phyloP scores from a whole-genome alignment of 2,329 filamentous ascomycete genomes.

The Xylariomycetidae sp. region DNA sequence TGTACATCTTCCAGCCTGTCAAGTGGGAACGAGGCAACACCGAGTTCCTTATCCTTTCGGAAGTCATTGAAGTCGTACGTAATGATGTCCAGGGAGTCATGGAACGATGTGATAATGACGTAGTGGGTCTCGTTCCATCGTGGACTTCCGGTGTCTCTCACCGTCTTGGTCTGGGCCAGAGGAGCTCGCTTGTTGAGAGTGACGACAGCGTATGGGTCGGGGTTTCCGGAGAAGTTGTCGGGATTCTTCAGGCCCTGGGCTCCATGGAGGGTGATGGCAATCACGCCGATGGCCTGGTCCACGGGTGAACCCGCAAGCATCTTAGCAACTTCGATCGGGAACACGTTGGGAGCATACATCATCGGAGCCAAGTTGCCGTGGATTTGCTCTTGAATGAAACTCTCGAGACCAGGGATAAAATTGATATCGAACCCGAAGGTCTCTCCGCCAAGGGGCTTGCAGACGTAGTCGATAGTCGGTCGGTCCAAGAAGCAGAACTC shows the following conservation, averaged over 20 bases:
- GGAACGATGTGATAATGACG: constrained; percentile 86
- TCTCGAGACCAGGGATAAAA: constrained; percentile 91
- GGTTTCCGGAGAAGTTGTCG: constrained; percentile 86
- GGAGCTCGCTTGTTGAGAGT: constrained; percentile 78
- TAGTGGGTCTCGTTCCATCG: constrained; percentile 97
- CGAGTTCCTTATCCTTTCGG: constrained; percentile 94
- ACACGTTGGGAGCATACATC: constrained; percentile 98
- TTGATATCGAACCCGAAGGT: constrained; percentile 98
- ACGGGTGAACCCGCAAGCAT: constrained; percentile 92
- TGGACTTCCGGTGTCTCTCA: constrained; percentile 79
- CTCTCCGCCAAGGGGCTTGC: constrained; percentile 94
- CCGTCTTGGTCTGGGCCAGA: constrained; percentile 81
- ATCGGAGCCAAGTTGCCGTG: constrained; percentile 90
- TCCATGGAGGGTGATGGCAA: constrained; percentile 86
- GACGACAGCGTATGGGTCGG: constrained; percentile 83
- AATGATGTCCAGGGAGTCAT: constrained; percentile 77
- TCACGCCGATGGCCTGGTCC: constrained; percentile 90
- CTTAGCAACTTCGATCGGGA: constrained; percentile 97
- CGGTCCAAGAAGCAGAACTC: constrained; percentile 92
- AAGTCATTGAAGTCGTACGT: constrained; percentile 92
- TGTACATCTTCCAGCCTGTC: constrained; percentile 73
- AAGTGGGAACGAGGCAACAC: constrained; percentile 75
- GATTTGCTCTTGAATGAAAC: constrained; percentile 92
- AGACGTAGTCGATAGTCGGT: constrained; percentile 91
- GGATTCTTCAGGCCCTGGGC: constrained; percentile 90